These are phyloP conservation scores for Oryza meridionalis DNA, from an alignment of 176 grass and related monocot species.

Conservation along the genomic window DNA sequence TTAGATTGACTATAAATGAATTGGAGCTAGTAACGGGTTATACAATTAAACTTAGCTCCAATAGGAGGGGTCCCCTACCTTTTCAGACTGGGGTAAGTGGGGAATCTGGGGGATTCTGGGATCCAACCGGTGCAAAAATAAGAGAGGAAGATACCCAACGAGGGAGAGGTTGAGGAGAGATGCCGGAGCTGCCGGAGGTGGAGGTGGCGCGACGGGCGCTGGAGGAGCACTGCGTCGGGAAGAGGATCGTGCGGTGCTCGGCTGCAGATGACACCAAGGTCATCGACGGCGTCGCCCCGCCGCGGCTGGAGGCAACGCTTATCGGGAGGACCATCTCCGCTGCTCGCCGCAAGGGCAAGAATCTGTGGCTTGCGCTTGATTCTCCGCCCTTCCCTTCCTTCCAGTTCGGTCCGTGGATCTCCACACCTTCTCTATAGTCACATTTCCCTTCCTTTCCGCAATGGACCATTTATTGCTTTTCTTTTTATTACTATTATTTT, in stretches of 20 bases:
- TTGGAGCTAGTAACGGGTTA: too few species aligned
- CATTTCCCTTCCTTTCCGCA: background rate
- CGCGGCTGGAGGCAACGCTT: constrained; percentile 41
- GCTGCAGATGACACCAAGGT: constrained; percentile 59
- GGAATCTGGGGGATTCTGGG: too few species aligned
- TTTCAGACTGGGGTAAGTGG: too few species aligned
- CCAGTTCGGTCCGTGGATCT: constrained; percentile 52
- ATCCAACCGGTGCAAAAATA: too few species aligned
- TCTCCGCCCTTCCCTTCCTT: constrained; percentile 60
- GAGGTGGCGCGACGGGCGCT: constrained; percentile 58
- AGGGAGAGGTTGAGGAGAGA: background rate
- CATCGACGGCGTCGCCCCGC: constrained; percentile 59
- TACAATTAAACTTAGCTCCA: too few species aligned
- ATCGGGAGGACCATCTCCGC: constrained; percentile 49
- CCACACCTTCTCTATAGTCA: background rate
- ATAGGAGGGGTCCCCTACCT: too few species aligned
- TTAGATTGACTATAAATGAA: too few species aligned
- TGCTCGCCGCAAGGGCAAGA: constrained; percentile 58
- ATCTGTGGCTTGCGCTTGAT: constrained; percentile 58
- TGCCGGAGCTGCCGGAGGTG: constrained; percentile 75
- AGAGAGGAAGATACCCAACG: background rate
- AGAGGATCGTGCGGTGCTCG: constrained; percentile 41
- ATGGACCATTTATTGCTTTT: too few species aligned
- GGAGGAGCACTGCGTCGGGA: constrained; percentile 58
- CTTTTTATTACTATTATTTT: too few species aligned